A percentile compares a stretch with the other conserved stretches of the same genome.
Evolutionary conservation across 2,329 filamentous ascomycete genomes (phyloP).

Genomic region (Claviceps pazoutovae): DNA sequence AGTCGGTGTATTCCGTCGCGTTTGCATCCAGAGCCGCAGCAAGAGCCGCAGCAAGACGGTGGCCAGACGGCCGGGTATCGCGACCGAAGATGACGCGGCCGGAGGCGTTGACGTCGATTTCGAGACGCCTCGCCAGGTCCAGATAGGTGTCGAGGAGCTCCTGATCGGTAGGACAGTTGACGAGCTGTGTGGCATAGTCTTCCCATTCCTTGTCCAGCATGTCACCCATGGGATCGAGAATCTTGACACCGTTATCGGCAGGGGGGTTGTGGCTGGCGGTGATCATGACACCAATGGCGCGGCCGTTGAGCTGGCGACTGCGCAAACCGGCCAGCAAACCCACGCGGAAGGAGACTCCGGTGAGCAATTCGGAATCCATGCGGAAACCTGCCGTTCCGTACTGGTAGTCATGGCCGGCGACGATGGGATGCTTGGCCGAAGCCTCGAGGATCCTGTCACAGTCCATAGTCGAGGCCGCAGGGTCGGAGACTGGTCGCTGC

Average conservation of each 20-base stretch:
- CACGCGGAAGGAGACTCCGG: conserved; percentile 85
- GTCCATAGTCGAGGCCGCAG: conserved; percentile 28
- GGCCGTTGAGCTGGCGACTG: conserved; percentile 76
- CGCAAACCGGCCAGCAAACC: conserved; percentile 79
- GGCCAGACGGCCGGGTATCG: conserved; percentile 86
- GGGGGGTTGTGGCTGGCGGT: conserved; percentile 89
- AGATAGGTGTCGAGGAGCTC: conserved; percentile 65
- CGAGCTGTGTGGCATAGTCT: conserved; percentile 70
- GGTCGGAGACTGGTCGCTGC: background rate
- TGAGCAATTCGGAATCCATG: conserved; percentile 65
- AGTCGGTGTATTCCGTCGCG: conserved; percentile 63
- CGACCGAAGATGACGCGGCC: conserved; percentile 80
- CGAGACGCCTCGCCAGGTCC: conserved; percentile 58
- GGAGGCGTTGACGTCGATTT: conserved; percentile 55
- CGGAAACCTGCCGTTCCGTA: conserved; percentile 57
- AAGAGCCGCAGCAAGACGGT: conserved; percentile 66
- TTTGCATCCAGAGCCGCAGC: conserved; percentile 67
- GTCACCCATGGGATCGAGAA: conserved; percentile 94
- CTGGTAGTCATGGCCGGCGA: conserved; percentile 40
- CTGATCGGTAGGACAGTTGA: conserved; percentile 68
- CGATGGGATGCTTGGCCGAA: conserved; percentile 48
- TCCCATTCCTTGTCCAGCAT: conserved; percentile 98
- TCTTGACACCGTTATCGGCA: conserved; percentile 82
- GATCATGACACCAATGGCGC: conserved; percentile 93
- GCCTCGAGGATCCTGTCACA: conserved; percentile 40